Evolutionary conservation across 78 protist genomes (phyloP).

Genomic region (Dictyostelium intermedium): DNA sequence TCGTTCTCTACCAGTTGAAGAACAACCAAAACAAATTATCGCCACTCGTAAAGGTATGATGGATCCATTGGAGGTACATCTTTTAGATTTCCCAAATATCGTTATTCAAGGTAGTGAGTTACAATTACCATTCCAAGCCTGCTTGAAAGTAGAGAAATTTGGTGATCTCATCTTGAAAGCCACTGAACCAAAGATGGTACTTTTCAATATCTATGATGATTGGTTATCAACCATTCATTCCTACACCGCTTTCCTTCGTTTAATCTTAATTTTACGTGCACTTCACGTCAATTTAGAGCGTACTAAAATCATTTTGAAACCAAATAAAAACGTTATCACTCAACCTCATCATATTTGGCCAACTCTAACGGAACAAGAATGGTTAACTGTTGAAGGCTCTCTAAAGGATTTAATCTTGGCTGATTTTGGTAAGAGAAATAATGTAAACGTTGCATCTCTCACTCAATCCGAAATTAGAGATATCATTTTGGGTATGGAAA

Average conservation of each 20-base stretch:
- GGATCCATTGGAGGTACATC: conserved; percentile 99
- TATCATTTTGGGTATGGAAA: conserved; percentile 99
- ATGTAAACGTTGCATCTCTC: conserved; percentile 97
- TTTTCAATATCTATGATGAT: conserved; percentile 99
- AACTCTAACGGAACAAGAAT: conserved; percentile 97
- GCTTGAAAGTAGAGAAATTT: conserved; percentile 97
- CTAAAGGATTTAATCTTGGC: conserved; percentile 99
- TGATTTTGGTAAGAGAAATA: conserved; percentile 99
- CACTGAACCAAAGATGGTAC: conserved; percentile 98
- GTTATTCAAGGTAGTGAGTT: conserved; percentile 99
- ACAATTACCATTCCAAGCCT: conserved; percentile 98
- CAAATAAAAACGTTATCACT: conserved; percentile 93
- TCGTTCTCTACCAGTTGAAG: conserved; percentile 98
- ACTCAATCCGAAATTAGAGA: conserved; percentile 99
- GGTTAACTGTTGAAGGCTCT: conserved; percentile 97
- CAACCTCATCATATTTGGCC: conserved; percentile 99
- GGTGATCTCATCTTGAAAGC: conserved; percentile 99
- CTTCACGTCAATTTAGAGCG: conserved; percentile 96
- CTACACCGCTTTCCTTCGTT: conserved; percentile 98
- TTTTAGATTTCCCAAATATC: conserved; percentile 95
- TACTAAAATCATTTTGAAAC: conserved; percentile 95
- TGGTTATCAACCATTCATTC: conserved; percentile 97
- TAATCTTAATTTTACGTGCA: conserved; percentile 98
- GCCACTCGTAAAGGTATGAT: conserved; percentile 98
- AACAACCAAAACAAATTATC: conserved; percentile 99